Evolutionary conservation across 2,329 filamentous ascomycete species (phyloP).

Genomic region (Cercospora berteroae): DNA sequence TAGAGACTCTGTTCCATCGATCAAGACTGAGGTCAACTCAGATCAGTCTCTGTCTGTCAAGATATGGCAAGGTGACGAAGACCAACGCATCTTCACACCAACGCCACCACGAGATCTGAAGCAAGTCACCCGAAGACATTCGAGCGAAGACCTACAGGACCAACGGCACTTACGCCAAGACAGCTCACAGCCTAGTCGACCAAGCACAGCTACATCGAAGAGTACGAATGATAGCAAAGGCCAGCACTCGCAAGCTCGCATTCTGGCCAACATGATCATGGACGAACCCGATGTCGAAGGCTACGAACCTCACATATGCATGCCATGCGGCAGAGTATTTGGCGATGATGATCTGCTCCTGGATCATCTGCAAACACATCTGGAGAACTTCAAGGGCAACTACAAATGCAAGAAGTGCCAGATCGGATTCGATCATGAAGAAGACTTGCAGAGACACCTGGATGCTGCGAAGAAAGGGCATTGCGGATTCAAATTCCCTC

Average conservation of each 20-base stretch:
- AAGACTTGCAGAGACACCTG: conserved; percentile 27
- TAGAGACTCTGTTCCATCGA: conserved; percentile 6
- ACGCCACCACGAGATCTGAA: conserved; percentile 5
- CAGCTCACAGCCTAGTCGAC: conserved; percentile 1
- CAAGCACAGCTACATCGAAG: conserved; percentile 3
- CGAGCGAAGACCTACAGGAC: conserved; percentile 10
- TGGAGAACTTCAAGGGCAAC: conserved; percentile 28
- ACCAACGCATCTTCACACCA: conserved; percentile 8
- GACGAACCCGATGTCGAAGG: conserved; percentile 16
- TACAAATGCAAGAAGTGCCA: conserved; percentile 28
- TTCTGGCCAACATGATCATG: conserved; percentile 8
- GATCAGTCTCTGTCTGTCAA: neutral
- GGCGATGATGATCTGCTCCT: conserved; percentile 28
- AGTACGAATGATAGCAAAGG: neutral
- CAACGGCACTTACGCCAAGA: neutral
- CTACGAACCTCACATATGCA: conserved; percentile 25
- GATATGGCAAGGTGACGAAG: conserved; percentile 8
- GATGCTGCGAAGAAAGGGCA: conserved; percentile 24
- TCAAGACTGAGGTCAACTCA: conserved; percentile 9
- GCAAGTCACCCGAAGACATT: conserved; percentile 10
- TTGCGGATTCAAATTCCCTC: conserved; percentile 32
- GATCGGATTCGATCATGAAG: conserved; percentile 30
- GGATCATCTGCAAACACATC: conserved; percentile 25
- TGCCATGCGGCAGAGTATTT: conserved; percentile 28
- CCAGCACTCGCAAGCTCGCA: neutral